A percentile compares a stretch with the other conserved stretches of the same genome.
Conservation (phyloP, 23 red algal species). For the Gracilariopsis chorda region DNA sequence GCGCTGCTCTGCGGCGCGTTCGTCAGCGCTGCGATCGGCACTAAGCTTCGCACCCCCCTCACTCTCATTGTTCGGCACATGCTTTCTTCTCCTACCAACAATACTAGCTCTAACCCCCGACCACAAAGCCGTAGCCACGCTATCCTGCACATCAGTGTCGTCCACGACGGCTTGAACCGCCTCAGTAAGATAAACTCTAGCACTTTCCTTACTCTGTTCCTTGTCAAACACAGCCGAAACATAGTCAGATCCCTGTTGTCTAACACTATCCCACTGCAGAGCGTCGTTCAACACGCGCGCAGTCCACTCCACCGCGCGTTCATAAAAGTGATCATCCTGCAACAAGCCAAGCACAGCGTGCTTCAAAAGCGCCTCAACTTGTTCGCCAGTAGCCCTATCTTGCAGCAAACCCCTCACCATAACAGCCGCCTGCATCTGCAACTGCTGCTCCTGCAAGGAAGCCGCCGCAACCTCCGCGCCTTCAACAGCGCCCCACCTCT, state of each 20-base stretch:
- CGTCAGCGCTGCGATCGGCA: too few relatives aligned
- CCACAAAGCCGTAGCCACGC: conserved; percentile 29
- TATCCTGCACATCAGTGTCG: conserved; percentile 18
- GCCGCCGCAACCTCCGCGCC: conserved; percentile 61
- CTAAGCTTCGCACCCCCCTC: neutral
- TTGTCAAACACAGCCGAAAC: neutral
- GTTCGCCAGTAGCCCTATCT: conserved; percentile 9
- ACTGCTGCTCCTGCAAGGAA: conserved; percentile 48
- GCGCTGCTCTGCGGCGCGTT: too few relatives aligned
- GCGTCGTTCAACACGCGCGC: neutral
- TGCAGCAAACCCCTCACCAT: conserved; percentile 38
- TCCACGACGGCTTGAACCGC: conserved; percentile 1
- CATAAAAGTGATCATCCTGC: conserved; percentile 19
- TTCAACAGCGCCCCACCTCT: conserved; percentile 75
- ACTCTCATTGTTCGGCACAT: neutral
- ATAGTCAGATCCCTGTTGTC: neutral
- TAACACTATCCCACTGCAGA: neutral
- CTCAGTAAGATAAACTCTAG: neutral
- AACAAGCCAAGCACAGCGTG: conserved; percentile 28
- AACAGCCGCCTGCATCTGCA: conserved; percentile 23
- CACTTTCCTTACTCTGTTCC: neutral
- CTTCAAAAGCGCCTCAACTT: conserved; percentile 13
- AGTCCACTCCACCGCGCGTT: neutral
- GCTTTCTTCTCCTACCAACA: neutral
- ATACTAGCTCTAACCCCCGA: conserved; percentile 35